Evolutionary conservation across 306 rosid genomes (phyloP).

Genomic region (Lathyrus aphaca): DNA sequence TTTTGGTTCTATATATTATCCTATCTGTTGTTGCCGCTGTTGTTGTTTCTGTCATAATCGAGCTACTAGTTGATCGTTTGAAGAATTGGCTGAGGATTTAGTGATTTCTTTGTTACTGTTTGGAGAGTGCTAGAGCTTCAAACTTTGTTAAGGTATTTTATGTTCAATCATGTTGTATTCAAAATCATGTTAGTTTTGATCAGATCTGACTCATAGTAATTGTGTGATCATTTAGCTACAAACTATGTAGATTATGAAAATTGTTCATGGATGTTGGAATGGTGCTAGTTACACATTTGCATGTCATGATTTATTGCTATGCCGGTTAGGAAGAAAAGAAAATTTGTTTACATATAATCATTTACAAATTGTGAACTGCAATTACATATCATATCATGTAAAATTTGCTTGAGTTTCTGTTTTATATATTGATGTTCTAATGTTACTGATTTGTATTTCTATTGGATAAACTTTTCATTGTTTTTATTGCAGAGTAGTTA

Average conservation of each 20-base stretch:
- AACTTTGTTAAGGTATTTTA: constrained; percentile 43
- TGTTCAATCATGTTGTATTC: neutral
- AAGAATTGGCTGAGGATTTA: constrained; percentile 11
- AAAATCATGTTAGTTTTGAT: neutral
- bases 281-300: neutral
- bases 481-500: neutral
- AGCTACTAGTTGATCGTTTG: constrained; percentile 7
- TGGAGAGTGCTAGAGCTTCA: constrained; percentile 7
- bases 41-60: neutral
- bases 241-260: constrained; percentile 1
- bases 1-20: neutral
- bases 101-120: constrained; percentile 26
- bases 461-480: neutral
- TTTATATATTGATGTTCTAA: too few relatives aligned
- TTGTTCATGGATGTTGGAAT: neutral
- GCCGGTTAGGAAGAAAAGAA: neutral
- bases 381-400: neutral
- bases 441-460: neutral
- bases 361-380: neutral
- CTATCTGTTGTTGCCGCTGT: neutral
- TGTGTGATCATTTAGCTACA: constrained; percentile 18
- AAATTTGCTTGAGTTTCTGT: neutral
- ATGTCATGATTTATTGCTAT: neutral
- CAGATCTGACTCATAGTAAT: constrained; percentile 20
- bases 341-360: neutral